Conservation (phyloP, 179 eudicot genomes). For the Amaranthus tricolor region DNA sequence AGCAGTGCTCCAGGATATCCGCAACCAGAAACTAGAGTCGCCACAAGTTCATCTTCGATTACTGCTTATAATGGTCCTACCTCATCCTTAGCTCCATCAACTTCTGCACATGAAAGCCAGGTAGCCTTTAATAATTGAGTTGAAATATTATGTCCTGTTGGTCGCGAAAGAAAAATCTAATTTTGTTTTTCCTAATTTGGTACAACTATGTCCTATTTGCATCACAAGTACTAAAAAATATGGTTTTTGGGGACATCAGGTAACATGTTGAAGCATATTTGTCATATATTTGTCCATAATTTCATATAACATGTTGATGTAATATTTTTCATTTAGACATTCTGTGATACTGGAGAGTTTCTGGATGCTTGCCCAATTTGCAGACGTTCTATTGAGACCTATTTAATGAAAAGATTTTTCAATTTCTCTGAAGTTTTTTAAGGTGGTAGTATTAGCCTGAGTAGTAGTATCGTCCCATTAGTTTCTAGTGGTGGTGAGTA, state of each 20-base stretch:
- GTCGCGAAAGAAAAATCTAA: neutral
- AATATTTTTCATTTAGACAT: slow-evolving; percentile 31
- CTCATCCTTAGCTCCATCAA: slow-evolving; percentile 17
- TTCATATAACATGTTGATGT: neutral
- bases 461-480: no score
- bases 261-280: slow-evolving; percentile 15
- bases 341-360: slow-evolving; percentile 48
- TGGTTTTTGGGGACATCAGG: slow-evolving; percentile 66
- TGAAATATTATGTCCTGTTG: neutral
- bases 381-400: slow-evolving; percentile 43
- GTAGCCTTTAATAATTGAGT: slow-evolving; percentile 16
- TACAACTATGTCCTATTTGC: slow-evolving; percentile 49
- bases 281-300: neutral
- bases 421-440: slow-evolving; percentile 3
- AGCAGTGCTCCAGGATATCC: slow-evolving; percentile 33
- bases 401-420: slow-evolving; percentile 25
- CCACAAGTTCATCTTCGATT: slow-evolving; percentile 27
- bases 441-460: slow-evolving; percentile 10
- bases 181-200: slow-evolving; percentile 6
- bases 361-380: slow-evolving; percentile 51
- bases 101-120: slow-evolving; percentile 33
- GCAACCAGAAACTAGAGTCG: slow-evolving; percentile 18
- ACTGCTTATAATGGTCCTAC: slow-evolving; percentile 12
- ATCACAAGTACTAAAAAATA: slow-evolving; percentile 39
- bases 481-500: slow-evolving; percentile 5